Base-by-base conservation (phyloP, 192 early-diverging fungal genomes). In the Phlyctochytrium bullatum region DNA sequence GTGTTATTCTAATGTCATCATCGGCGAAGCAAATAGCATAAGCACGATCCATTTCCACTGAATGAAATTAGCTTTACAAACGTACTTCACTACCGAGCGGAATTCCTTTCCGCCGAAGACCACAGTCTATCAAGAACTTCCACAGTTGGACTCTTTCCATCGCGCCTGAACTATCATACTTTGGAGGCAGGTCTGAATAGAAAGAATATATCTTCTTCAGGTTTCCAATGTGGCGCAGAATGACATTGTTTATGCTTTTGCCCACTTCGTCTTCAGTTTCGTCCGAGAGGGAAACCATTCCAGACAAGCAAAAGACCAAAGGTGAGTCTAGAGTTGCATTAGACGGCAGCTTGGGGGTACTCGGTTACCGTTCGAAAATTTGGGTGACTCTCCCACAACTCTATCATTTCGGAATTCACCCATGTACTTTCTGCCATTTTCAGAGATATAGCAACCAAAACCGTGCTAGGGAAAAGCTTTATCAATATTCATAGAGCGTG, bases 331-430 rank as follows among this genome's bases (percentile, higher is more conserved):
- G n/a, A n/a, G n/a, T n/a, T n/a, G n/a, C n/a, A n/a, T n/a, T 29
- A n/a, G 30, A 29, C 54, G 2, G 12, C 0, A 14, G 33, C 17
- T 17, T 28, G 61, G 12, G n/a, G n/a, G n/a, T n/a, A n/a, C n/a
- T n/a, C n/a, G n/a, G 24, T 54, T 30, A 78, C 80, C 74, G 64
- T 84, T 84, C 56, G 69, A 52, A 60, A 73, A 81, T 25, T 51
- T 50, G 25, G 36, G 62, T 30, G 74, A 61, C 2, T 62, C 53
- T 3, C 33, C 52, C 2, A 71, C 67, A 1, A 67, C 54, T 58
- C 76, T 62, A 60, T 85, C 83, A 30, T 78, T 73, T 34, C 61
- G 27, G 52, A 85, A 85, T 32, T 67, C 57, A 0, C 83, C 83
- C 10, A 69, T 64, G 61, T 83, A 85, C 14, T 36, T 52, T 32